A percentile compares a stretch with the other conserved stretches of the same genome.
These are phyloP conservation scores for Jimgerdemannia lactiflua DNA, from an alignment of 192 early-diverging fungal species.

Conservation along the genomic window DNA sequence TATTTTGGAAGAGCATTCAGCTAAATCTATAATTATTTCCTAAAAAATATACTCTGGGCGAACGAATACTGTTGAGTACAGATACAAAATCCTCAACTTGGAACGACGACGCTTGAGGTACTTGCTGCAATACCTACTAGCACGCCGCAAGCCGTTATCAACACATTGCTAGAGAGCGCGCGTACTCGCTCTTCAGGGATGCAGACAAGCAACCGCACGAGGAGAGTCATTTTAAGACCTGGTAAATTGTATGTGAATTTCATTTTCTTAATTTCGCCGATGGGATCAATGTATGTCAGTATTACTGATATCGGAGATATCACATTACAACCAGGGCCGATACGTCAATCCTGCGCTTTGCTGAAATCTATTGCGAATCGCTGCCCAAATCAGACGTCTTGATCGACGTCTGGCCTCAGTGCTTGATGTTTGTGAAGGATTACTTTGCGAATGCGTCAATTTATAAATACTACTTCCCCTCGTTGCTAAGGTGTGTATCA, in stretches of 20 bases:
- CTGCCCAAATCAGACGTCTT: constrained; percentile 44
- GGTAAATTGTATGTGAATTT: constrained; percentile 45
- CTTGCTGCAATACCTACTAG: constrained; percentile 21
- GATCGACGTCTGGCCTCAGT: constrained; percentile 56
- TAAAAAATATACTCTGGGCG: not conserved
- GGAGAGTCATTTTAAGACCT: constrained; percentile 31
- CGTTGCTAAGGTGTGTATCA: constrained; percentile 42
- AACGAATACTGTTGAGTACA: not conserved
- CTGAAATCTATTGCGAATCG: constrained; percentile 57
- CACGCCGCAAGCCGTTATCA: constrained; percentile 29
- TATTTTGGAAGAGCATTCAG: not conserved
- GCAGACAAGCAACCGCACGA: constrained; percentile 16
- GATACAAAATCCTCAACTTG: constrained; percentile 4
- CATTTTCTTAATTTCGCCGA: not conserved
- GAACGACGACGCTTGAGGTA: not conserved
- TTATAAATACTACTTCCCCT: constrained; percentile 59
- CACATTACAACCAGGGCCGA: constrained; percentile 47
- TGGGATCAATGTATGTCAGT: no score
- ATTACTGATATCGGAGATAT: no score
- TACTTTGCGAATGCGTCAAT: constrained; percentile 50
- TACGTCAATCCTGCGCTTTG: constrained; percentile 56
- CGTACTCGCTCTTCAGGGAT: constrained; percentile 40
- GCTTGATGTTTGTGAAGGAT: constrained; percentile 59
- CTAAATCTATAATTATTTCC: not conserved
- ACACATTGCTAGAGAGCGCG: constrained; percentile 42